These are phyloP conservation scores for Magnusiomyces suaveolens DNA, from an alignment of 1,139 yeast genomes.

Conservation along the genomic window DNA sequence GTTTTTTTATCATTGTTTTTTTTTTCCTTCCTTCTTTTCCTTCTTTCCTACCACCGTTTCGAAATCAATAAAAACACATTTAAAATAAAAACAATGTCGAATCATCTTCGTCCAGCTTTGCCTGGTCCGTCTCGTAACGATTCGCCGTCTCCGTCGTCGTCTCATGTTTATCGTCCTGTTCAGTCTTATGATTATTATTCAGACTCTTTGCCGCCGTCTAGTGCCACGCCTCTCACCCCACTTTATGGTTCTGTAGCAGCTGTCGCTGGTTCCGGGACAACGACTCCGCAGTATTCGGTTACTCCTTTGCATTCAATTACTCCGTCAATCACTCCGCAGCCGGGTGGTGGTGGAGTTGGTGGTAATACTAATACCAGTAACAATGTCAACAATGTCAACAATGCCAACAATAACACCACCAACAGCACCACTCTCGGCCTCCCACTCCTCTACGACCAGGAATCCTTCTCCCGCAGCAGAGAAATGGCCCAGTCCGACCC, in stretches of 20 bases:
- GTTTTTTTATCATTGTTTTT: background rate
- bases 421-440: background rate
- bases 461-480: background rate
- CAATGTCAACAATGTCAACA: background rate
- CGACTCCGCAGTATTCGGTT: background rate
- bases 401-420: background rate
- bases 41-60: background rate
- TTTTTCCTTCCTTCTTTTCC: background rate
- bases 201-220: background rate
- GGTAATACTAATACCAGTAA: background rate
- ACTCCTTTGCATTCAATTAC: background rate
- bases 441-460: constrained; percentile 2
- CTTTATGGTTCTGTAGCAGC: background rate
- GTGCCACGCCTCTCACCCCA: background rate
- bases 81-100: background rate
- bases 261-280: background rate
- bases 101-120: background rate
- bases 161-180: background rate
- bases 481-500: constrained; percentile 4
- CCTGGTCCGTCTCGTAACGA: background rate
- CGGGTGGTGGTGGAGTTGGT: background rate
- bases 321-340: background rate
- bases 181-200: background rate
- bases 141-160: background rate
- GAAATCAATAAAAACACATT: too few species aligned